Evolutionary conservation across 1,139 yeast genomes (phyloP), one percentile per base, ranked within the genome.

Genomic region (Hemisphaericaspora xylanilytica): DNA sequence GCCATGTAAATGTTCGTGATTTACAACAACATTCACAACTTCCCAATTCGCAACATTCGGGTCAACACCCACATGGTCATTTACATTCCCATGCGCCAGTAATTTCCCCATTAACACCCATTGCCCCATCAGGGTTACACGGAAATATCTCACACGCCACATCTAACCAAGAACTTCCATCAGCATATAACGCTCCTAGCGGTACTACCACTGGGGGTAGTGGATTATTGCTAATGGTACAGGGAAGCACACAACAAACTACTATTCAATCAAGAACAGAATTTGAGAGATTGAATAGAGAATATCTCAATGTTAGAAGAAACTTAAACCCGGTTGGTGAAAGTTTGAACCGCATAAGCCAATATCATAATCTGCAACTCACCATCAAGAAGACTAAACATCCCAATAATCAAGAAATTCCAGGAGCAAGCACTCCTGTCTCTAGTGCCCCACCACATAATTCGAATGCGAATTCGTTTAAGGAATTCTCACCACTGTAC

Each of bases 241-340:
- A 67, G 37, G 63, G 53, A 35, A 12, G 28, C 10, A 58, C 62
- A 10, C 63, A 60, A 28, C 70, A 61, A 51, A 60, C 72, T 53
- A 79, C 80, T 25, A 75, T 79, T 36, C 89, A 80, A 45, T 75
- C 80, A 13, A 70, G 89, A 46, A 76, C 87, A 10, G 95, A 85
- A 52, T 84, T 79, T 55, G 95, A 86, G 54, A 68, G 88, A 44
- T 72, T 85, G 33, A 78, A 88, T 16, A 67, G 89, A 45, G 95
- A 86, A 52, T 85, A 81, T 49, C 65, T 81, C 39, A 84, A 80
- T 48, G 83, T 84, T 0, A 65, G 89, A 49, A 69, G 94, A 45
- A 78, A 82, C 55, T 63, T 67, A 28, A 85, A 85, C 45, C 95
- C 96, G 0, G 63, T 85, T 3, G 75, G 77, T 1, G 85, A 80